Evolutionary conservation across 805 yeast species (phyloP), one percentile per base, ranked within the genome.

Genomic region (Saccharomycopsis sp.): DNA sequence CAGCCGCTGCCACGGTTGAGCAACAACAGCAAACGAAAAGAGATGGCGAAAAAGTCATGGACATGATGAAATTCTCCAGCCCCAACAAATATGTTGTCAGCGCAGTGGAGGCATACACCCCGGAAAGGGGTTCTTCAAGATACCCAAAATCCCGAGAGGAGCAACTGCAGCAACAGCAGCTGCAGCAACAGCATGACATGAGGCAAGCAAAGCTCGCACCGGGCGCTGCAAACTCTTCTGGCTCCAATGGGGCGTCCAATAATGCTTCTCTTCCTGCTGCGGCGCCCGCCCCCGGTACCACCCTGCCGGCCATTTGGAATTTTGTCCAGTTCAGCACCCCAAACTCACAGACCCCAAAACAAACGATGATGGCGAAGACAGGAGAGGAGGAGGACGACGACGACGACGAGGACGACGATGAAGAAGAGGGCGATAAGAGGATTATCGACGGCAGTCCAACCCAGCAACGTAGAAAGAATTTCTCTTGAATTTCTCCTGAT

Each of bases 221-320:
- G n/a, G n/a, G n/a, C n/a, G n/a, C n/a, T n/a, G n/a, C n/a, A n/a
- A n/a, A n/a, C n/a, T n/a, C n/a, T 22, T 16, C 34, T 34, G 13
- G 39, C 27, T 6, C 36, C 35, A 38, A 33, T 45, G 17, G 47
- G 52, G 42, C 36, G 23, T 30, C 18, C 38, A 48, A 46, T 23
- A n/a, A n/a, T n/a, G n/a, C n/a, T n/a, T n/a, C n/a, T n/a, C 40
- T 55, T 30, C 61, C 60, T 39, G 59, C 63, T 22, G 84, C 95
- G 1, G n/a, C n/a, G n/a, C n/a, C n/a, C n/a, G n/a, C n/a, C n/a
- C n/a, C n/a, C n/a, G n/a, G n/a, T n/a, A n/a, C n/a, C n/a, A n/a
- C n/a, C n/a, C n/a, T n/a, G n/a, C 97, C 97, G 1, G 96, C 95
- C 13, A 73, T 88, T 45, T 85, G 96, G 96, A 84, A 82, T 56